Percentiles rank a stretch among this genome's conserved stretches.
These are phyloP conservation scores for Elsinoe necatrix DNA, from an alignment of 2,329 filamentous ascomycete genomes.

Conservation along the genomic window DNA sequence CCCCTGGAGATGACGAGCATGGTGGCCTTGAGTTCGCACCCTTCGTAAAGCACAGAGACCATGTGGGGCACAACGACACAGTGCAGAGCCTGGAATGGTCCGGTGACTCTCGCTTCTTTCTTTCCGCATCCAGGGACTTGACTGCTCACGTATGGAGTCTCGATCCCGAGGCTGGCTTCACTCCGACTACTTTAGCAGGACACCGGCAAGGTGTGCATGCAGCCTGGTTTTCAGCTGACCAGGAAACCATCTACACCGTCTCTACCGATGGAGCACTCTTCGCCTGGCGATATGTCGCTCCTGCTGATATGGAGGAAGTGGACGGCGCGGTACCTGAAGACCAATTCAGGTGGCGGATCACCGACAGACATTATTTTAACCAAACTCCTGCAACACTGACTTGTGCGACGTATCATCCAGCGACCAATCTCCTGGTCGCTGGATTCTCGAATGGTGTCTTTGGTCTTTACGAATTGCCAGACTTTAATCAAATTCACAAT, in stretches of 20 bases:
- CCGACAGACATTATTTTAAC: constrained; percentile 88
- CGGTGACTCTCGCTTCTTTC: constrained; percentile 87
- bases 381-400: constrained; percentile 79
- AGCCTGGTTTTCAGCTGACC: constrained; percentile 94
- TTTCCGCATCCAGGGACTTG: constrained; percentile 84
- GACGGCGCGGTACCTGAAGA: constrained; percentile 50
- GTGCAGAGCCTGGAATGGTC: constrained; percentile 91
- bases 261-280: constrained; percentile 97
- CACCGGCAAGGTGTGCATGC: constrained; percentile 83
- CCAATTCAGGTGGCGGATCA: constrained; percentile 80
- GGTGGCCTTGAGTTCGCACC: constrained; percentile 91
- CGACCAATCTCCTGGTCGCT: constrained; percentile 85
- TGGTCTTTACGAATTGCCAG: constrained; percentile 87
- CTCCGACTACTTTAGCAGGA: constrained; percentile 79
- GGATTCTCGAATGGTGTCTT: constrained; percentile 95
- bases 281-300: constrained; percentile 72
- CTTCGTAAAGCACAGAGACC: constrained; percentile 79
- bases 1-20: constrained; percentile 60
- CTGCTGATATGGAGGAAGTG: constrained; percentile 47
- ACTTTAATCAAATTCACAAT: constrained; percentile 91
- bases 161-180: constrained; percentile 76
- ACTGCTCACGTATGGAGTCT: constrained; percentile 94
- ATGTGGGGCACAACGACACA: constrained; percentile 80
- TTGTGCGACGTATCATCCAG: constrained; percentile 81
- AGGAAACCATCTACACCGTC: constrained; percentile 92